Evolutionary conservation across 2,329 filamentous ascomycete genomes (phyloP).

Genomic region (Exophiala dermatitidis): DNA sequence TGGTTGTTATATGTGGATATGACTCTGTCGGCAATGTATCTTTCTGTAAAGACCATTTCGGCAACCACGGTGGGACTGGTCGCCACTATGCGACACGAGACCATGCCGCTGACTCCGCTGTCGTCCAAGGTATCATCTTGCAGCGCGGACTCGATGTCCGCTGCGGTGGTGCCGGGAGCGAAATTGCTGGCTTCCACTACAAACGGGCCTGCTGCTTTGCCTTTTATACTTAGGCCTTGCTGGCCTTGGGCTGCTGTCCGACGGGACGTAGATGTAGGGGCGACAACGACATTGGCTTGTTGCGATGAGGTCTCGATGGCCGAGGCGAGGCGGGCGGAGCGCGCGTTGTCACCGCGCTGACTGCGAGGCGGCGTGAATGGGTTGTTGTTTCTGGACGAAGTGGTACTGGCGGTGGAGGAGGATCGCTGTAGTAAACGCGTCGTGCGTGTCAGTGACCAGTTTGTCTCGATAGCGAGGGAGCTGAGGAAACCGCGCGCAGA

Average conservation of each 20-base stretch:
- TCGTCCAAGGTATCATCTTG: constrained; percentile 34
- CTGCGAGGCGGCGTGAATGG: constrained; percentile 22
- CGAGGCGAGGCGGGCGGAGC: constrained; percentile 30
- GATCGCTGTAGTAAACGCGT: constrained; percentile 30
- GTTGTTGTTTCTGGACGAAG: constrained; percentile 17
- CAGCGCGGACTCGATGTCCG: constrained; percentile 57
- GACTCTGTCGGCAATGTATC: constrained; percentile 50
- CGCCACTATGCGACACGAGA: constrained; percentile 48
- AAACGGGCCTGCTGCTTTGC: constrained; percentile 47
- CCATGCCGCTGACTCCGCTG: constrained; percentile 35
- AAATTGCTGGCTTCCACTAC: constrained; percentile 57
- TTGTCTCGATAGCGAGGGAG: background rate
- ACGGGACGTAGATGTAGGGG: constrained; percentile 27
- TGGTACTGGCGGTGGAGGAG: constrained; percentile 27
- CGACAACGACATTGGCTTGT: constrained; percentile 28
- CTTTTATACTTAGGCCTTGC: constrained; percentile 48
- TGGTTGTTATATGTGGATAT: constrained; percentile 57
- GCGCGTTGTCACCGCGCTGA: constrained; percentile 32
- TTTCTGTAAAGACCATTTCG: constrained; percentile 53
- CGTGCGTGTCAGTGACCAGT: constrained; percentile 11
- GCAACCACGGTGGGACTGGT: constrained; percentile 51
- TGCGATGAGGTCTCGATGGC: constrained; percentile 25
- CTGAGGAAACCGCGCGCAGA: too few species aligned
- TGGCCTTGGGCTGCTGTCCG: constrained; percentile 34
- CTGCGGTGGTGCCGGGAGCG: constrained; percentile 58